phyloP scores from a whole-genome alignment of 2,329 filamentous ascomycete genomes.

The Daldinia sp. region DNA sequence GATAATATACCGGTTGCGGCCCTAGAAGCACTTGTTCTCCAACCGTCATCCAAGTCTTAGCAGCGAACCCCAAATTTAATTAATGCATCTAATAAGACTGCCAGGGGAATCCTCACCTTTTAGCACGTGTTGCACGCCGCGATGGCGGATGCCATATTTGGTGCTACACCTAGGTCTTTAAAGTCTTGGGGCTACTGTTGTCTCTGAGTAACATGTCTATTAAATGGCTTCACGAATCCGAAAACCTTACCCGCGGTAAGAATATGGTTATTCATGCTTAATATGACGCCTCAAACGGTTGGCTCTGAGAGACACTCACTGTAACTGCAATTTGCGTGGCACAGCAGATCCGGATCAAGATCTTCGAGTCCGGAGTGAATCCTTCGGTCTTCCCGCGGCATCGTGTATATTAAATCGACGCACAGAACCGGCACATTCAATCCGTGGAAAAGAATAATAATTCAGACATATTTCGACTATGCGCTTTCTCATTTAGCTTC shows the following conservation, averaged over 20 bases:
- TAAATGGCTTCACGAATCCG: no score
- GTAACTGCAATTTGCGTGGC: not conserved
- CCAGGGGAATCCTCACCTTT: not conserved
- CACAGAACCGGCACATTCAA: not conserved
- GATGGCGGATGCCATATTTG: not conserved
- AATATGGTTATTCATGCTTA: no score
- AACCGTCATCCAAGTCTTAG: not conserved
- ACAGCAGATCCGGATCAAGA: not conserved
- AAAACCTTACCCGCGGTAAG: no score
- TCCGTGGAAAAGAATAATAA: not conserved
- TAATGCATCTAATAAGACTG: not conserved
- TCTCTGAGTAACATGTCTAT: not conserved
- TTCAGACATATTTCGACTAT: not conserved
- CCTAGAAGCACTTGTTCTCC: not conserved
- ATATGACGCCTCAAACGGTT: no score
- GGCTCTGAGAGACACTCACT: not conserved
- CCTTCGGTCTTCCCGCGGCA: not conserved
- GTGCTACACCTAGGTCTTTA: not conserved
- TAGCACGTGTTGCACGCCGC: not conserved
- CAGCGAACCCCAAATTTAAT: not conserved
- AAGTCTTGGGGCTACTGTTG: not conserved
- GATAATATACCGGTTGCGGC: not conserved
- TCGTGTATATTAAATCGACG: not conserved
- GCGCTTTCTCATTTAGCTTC: not conserved
- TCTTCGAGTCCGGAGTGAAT: no score